Base-by-base conservation (phyloP, 805 yeast genomes). In the Pichia ethanolica region DNA sequence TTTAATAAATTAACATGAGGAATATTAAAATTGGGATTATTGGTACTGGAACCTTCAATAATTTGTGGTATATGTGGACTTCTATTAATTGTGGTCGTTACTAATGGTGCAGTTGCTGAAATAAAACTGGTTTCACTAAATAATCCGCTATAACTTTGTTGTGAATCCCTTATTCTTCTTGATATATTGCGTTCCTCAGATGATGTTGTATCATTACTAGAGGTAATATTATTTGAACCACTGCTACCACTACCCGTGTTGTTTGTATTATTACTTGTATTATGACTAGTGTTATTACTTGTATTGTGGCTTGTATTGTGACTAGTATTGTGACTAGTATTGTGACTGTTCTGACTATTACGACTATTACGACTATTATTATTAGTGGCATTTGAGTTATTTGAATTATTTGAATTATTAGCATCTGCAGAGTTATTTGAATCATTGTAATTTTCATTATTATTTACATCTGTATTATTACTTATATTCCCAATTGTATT, bases 61-160 rank as follows among this genome's bases (percentile, higher is more conserved):
- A 30, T 30, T 30, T 30, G 32, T 3, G 32, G 32, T 7, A 30
- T 30, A 30, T 30, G 32, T 3, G 32, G 32, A 30, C 32, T 30
- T 30, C 9, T 30, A 30, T 30, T 30, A 30, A 30, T 30, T 30
- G 32, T 30, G 1, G 32, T 30, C 32, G 9, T 30, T 7, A 34
- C 5, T 34, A 34, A 34, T 34, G 36, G 36, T 12, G 39, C 33
- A n/a, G 45, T 35, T 10, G 39, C 8, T 14, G 45, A 36, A 5
- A 28, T 10, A 20, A 43, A 25, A 25, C 39, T 40, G 4, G 14
- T 2, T 26, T 49, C 52, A 44, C 39, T 45, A 34, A 49, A 49
- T 4, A 49, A 6, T 26, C 52, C 48, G 5, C 33, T 14, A 10
- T 40, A 45, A 11, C 3, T 35, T 38, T 42, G 9, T 28, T 49